Conservation (phyloP, 2,329 filamentous ascomycete genomes). For the Metarhizium rileyi region DNA sequence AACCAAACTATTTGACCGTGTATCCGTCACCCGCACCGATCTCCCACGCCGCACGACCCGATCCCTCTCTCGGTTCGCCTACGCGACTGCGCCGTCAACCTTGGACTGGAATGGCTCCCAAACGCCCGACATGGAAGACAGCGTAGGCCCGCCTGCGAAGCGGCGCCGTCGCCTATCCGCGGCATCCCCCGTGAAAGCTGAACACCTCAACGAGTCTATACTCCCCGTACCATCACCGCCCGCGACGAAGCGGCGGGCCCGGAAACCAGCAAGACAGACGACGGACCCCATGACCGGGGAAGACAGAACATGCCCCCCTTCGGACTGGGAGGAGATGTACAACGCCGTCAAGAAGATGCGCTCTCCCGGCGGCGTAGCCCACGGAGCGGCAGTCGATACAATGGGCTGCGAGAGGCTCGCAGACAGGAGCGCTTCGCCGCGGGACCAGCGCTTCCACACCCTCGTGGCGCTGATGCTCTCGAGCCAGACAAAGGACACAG, state of each 20-base stretch:
- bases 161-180: constrained; percentile 19
- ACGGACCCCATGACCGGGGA: constrained; percentile 31
- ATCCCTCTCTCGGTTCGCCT: constrained; percentile 38
- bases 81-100: constrained; percentile 18
- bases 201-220: constrained; percentile 21
- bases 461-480: constrained; percentile 83
- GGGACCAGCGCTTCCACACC: constrained; percentile 70
- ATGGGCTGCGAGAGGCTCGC: constrained; percentile 88
- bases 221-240: constrained; percentile 15
- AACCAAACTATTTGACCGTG: constrained; percentile 39
- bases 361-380: constrained; percentile 38
- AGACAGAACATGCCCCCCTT: constrained; percentile 46
- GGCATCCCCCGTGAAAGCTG: constrained; percentile 27
- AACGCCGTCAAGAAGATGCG: constrained; percentile 69
- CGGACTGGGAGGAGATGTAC: constrained; percentile 81
- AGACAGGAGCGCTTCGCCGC: constrained; percentile 34
- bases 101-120: constrained; percentile 7
- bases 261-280: constrained; percentile 38
- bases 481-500: constrained; percentile 87
- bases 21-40: constrained; percentile 14
- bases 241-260: constrained; percentile 22
- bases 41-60: constrained; percentile 38
- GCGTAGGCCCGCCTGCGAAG: constrained; percentile 22
- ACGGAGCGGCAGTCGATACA: constrained; percentile 84
- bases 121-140: constrained; percentile 48